Conservation (phyloP, 2,329 filamentous ascomycete genomes). For the Hymenoscyphus infarciens region DNA sequence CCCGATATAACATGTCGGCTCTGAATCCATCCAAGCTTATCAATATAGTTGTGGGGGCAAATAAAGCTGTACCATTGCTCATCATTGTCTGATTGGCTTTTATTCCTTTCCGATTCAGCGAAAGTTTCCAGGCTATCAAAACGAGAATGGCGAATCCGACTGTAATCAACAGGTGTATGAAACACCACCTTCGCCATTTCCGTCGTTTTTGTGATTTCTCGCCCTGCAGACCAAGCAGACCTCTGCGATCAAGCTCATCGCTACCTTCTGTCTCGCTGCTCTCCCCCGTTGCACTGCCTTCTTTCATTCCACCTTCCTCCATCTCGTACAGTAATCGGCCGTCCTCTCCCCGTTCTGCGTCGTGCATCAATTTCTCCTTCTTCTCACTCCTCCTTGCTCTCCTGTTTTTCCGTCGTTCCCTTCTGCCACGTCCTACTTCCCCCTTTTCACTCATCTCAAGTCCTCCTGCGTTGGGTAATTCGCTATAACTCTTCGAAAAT, state of each 20-base stretch:
- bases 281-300: conserved; percentile 60
- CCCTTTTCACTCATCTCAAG: conserved; percentile 8
- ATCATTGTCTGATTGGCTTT: conserved; percentile 39
- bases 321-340: conserved; percentile 83
- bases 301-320: conserved; percentile 73
- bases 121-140: conserved; percentile 57
- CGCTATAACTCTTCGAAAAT: conserved; percentile 32
- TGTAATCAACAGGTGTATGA: conserved; percentile 50
- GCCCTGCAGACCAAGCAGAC: conserved; percentile 44
- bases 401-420: conserved; percentile 47
- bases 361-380: conserved; percentile 49
- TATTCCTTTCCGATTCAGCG: conserved; percentile 42
- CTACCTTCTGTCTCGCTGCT: conserved; percentile 60
- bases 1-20: conserved; percentile 83
- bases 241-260: conserved; percentile 53
- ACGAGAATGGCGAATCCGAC: conserved; percentile 55
- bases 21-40: conserved; percentile 93
- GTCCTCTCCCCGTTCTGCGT: conserved; percentile 61
- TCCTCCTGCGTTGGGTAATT: conserved; percentile 34
- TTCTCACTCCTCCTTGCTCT: conserved; percentile 47
- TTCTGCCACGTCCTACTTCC: conserved; percentile 12
- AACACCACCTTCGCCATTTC: conserved; percentile 51
- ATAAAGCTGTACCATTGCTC: conserved; percentile 84
- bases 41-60: conserved; percentile 86
- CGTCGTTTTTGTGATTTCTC: conserved; percentile 48